Base-by-base conservation (phyloP, 129 eudicot species). In the Flaveria linearis region DNA sequence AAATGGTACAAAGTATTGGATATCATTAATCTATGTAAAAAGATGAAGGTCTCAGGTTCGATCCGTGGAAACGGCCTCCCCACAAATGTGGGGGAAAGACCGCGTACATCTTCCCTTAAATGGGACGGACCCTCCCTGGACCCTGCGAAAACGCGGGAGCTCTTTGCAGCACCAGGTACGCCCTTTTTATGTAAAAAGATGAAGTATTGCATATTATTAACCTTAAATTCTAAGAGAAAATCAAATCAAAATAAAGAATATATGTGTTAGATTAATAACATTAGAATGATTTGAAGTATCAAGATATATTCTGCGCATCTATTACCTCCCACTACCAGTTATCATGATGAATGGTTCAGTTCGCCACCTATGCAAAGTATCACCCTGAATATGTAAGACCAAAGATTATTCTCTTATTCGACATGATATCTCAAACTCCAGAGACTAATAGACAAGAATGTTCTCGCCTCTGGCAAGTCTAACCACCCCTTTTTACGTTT, bases 311-410 rank as follows among this genome's bases (percentile, higher is more conserved):
- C 4, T 8, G 13, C 42, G 9, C 55, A 45, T 55, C 62, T 62
- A 53, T 49, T 90, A 93, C 98, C 98, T 93, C 78, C 98, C 98
- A 79, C 98, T 93, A 73, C 97, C 97, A 64, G 98, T 88, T 69
- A 93, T 90, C 98, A 93, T 90, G 73, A 93, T 93, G 84, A 93
- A 93, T 80, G 98, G 98, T 81, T 90, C 98, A 5, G 94, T 88
- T 79, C 98, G 81, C 97, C 97, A 93, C 80, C 98, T 81, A 83
- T 90, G 97, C 74, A 90, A 87, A 18, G 98, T 93, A 83, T 93
- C 98, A 42, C 98, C 98, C 98, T 93, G 89, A 78, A 79, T 28
- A 61, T 11, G 6, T 25, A 56, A 51, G 22, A 77, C 78, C 77
- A 70, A 70, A 25, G 12, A 28, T 69, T 58, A 76, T 15, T 81